These are phyloP conservation scores for Sugiyamaella pinicola DNA, from an alignment of 1,139 yeast genomes.

Conservation along the genomic window DNA sequence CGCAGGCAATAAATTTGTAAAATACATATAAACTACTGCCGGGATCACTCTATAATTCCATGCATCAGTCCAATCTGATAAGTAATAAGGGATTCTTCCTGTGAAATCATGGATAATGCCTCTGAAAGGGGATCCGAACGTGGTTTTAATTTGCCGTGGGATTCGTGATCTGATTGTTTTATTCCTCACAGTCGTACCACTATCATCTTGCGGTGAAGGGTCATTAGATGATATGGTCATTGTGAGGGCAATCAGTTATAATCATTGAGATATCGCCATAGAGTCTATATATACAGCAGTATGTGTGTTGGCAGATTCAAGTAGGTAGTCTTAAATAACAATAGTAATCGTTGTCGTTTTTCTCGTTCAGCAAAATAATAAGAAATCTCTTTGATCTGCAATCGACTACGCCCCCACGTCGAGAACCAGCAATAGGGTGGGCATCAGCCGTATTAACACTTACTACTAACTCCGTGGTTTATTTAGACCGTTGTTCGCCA, in stretches of 20 bases:
- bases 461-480: no score
- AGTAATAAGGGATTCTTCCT: constrained; percentile 64
- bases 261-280: neutral
- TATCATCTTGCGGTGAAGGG: neutral
- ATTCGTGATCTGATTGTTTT: neutral
- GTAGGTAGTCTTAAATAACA: no score
- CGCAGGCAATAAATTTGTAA: constrained; percentile 89
- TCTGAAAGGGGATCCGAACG: constrained; percentile 47
- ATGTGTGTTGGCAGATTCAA: no score
- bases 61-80: constrained; percentile 80
- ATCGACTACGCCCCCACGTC: no score
- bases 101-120: constrained; percentile 62
- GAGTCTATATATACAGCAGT: no score
- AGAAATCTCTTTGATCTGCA: no score
- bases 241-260: neutral
- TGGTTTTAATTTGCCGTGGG: constrained; percentile 11
- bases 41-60: constrained; percentile 89
- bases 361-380: no score
- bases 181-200: neutral
- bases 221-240: neutral
- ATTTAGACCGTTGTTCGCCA: no score
- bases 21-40: constrained; percentile 75
- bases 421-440: no score
- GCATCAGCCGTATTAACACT: no score
- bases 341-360: no score